Base-by-base conservation (phyloP, 805 yeast genomes). In the Kluyveromyces siamensis region DNA sequence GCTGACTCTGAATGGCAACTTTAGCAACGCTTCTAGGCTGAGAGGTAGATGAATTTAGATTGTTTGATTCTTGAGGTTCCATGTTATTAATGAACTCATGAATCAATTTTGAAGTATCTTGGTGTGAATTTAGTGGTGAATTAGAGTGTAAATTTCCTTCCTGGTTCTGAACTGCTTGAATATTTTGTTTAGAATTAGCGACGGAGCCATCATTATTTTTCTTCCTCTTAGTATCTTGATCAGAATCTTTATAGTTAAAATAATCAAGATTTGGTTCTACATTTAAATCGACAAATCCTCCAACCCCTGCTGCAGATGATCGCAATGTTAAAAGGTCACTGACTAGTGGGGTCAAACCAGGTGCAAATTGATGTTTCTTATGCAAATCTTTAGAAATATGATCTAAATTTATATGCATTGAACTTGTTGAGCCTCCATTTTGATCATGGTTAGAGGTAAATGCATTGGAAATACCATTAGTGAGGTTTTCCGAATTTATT, bases 321-420 rank as follows among this genome's bases (percentile, higher is more conserved):
- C 72, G 70, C 50, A 68, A 54, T n/a, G 71, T 70, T 27, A 71
- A 51, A 53, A 67, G 69, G 51, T 71, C 74, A 37, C 66, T 66
- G 48, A 72, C 54, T 0, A 62, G 59, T 6, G 74, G 73, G 36
- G 69, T 53, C 40, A 19, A 50, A 46, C 41, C 51, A 52, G 17
- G 46, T 18, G 36, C 27, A 10, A 30, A n/a, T 36, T 13, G 37
- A 25, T 18, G 42, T 43, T 44, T 16, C 35, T 39, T 6, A 35
- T 48, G 33, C 39, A 27, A 10, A 19, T 33, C 37, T 27, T 18
- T 14, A 42, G 47, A 27, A 17, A 27, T 27, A 14, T 40, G 39
- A 27, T 27, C 39, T 39, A 43, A 33, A 21, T 43, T 38, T 18
- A 43, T 43, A n/a, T 33, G 38, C 45, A 43, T 43, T 17, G 44